Conservation (phyloP, 2,329 filamentous ascomycete species). For the Stachybotrys elegans region DNA sequence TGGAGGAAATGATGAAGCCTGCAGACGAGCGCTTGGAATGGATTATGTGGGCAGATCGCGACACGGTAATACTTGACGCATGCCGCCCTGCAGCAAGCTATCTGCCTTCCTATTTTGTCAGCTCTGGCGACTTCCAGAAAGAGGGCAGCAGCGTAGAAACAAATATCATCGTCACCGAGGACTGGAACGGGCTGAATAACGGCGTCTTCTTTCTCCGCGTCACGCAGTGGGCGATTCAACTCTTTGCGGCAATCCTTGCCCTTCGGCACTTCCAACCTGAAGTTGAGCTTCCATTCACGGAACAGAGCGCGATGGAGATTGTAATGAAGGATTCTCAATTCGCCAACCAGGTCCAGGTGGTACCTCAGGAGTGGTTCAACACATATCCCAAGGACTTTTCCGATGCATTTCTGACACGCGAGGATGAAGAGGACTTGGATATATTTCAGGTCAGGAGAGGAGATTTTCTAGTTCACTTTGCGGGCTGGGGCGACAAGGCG, state of each 20-base stretch:
- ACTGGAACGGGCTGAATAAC: conserved; percentile 14
- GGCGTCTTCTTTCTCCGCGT: conserved; percentile 15
- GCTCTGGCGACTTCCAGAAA: not conserved
- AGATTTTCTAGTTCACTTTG: conserved; percentile 14
- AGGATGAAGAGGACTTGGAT: conserved; percentile 1
- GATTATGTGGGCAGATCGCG: conserved; percentile 14
- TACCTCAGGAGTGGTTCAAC: conserved; percentile 16
- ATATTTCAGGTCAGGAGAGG: conserved; percentile 6
- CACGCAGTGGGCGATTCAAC: conserved; percentile 8
- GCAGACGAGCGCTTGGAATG: conserved; percentile 9
- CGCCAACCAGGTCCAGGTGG: conserved; percentile 1
- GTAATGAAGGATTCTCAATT: conserved; percentile 9
- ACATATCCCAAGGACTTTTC: conserved; percentile 4
- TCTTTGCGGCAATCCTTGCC: conserved; percentile 12
- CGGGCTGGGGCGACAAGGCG: conserved; percentile 5
- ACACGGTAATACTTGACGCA: conserved; percentile 12
- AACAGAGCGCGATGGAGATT: conserved; percentile 15
- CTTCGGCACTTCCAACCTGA: conserved; percentile 11
- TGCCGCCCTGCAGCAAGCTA: conserved; percentile 8
- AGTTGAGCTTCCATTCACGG: conserved; percentile 7
- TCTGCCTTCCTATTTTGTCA: conserved; percentile 5
- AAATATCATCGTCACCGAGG: conserved; percentile 9
- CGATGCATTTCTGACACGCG: not conserved
- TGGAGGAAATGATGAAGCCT: conserved; percentile 12
- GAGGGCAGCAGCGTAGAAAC: not conserved